Percentiles rank a stretch among this genome's conserved stretches.
Evolutionary conservation across 78 protist species (phyloP).

Genomic region (Tieghemostelium lacteum): DNA sequence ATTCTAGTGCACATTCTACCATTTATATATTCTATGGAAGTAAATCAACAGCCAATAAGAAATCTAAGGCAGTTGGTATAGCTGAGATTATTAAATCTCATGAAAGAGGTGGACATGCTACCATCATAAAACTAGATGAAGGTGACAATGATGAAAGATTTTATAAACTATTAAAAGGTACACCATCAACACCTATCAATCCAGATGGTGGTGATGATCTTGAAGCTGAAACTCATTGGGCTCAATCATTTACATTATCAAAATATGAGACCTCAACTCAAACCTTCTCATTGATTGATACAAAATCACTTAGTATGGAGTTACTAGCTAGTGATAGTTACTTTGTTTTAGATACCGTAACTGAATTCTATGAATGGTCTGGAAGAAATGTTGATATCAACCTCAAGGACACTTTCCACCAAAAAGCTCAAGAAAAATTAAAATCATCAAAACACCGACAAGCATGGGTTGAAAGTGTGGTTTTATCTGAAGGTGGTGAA

Average conservation of each 20-base stretch:
- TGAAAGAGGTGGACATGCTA: constrained; percentile 73
- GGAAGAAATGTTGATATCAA: constrained; percentile 38
- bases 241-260: constrained; percentile 1
- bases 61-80: constrained; percentile 55
- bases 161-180: constrained; percentile 13
- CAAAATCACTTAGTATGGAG: constrained; percentile 16
- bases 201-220: constrained; percentile 69
- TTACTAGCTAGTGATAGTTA: constrained; percentile 12
- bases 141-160: constrained; percentile 29
- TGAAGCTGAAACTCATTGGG: constrained; percentile 60
- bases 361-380: constrained; percentile 74
- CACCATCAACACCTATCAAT: not conserved
- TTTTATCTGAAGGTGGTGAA: constrained; percentile 78
- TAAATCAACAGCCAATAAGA: constrained; percentile 50
- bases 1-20: constrained; percentile 23
- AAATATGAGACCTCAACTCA: not conserved
- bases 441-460: not conserved
- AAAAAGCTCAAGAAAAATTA: constrained; percentile 35
- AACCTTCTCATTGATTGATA: not conserved
- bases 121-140: constrained; percentile 49
- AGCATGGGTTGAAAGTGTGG: constrained; percentile 40
- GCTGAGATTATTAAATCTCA: constrained; percentile 64
- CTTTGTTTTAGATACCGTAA: constrained; percentile 49
- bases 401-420: constrained; percentile 21
- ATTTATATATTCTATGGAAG: constrained; percentile 51